Evolutionary conservation across 2,329 filamentous ascomycete genomes (phyloP).

Genomic region (Penicillium crustosum): DNA sequence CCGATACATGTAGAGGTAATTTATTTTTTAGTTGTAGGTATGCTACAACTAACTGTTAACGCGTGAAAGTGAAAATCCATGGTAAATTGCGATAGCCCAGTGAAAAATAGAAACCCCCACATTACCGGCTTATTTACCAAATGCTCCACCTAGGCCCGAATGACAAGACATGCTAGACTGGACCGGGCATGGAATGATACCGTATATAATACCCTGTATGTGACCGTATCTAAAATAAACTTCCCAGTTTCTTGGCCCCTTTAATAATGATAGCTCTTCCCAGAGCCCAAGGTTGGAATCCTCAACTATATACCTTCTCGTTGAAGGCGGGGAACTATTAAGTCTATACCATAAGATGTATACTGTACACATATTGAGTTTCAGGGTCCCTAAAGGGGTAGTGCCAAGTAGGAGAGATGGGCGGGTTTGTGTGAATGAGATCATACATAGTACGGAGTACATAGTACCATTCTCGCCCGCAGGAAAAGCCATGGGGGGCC

Average conservation of each 20-base stretch:
- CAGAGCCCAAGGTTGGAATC: no score
- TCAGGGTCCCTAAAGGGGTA: background rate
- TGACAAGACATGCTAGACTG: conserved; percentile 1
- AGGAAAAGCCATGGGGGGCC: background rate
- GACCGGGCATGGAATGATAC: background rate
- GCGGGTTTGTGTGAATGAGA: background rate
- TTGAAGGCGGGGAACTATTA: background rate
- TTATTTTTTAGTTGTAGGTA: conserved; percentile 1
- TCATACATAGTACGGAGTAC: background rate
- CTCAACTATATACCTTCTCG: background rate
- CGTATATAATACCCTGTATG: background rate
- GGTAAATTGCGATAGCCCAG: conserved; percentile 20
- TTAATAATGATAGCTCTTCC: background rate
- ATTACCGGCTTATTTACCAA: conserved; percentile 7
- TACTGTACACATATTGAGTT: background rate
- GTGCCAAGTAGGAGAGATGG: background rate
- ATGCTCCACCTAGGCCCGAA: background rate
- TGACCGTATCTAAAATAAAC: background rate
- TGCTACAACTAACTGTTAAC: no score
- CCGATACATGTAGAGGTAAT: background rate
- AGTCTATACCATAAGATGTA: background rate
- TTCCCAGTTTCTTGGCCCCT: background rate
- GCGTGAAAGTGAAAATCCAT: background rate
- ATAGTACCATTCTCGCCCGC: background rate
- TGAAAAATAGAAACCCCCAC: conserved; percentile 11